Conservation (phyloP, 805 yeast genomes). For the Debaryomyces hansenii region DNA sequence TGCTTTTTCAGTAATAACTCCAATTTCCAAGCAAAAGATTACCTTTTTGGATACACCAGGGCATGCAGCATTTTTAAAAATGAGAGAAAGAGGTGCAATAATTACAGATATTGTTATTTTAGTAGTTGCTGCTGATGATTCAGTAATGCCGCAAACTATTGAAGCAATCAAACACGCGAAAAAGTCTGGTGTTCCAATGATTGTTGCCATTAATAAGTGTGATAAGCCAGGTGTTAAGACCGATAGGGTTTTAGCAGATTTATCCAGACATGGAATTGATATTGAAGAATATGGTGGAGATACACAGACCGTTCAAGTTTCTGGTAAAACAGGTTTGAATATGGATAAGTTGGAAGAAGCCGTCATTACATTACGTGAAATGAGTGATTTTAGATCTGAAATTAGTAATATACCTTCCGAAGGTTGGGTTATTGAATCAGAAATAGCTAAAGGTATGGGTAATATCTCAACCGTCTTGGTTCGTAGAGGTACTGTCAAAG, state of each 20-base stretch:
- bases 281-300: conserved; percentile 96
- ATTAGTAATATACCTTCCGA: conserved; percentile 54
- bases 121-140: conserved; percentile 96
- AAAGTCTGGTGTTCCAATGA: conserved; percentile 74
- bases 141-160: conserved; percentile 95
- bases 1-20: conserved; percentile 87
- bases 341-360: conserved; percentile 91
- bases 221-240: conserved; percentile 78
- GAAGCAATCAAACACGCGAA: conserved; percentile 95
- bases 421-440: conserved; percentile 90
- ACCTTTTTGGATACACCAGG: conserved; percentile 98
- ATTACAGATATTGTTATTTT: conserved; percentile 89
- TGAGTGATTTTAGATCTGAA: conserved; percentile 73
- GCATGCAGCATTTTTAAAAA: conserved; percentile 92
- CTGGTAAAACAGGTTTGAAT: conserved; percentile 87
- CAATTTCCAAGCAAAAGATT: conserved; percentile 68
- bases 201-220: conserved; percentile 91
- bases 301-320: conserved; percentile 80
- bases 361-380: conserved; percentile 78
- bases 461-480: conserved; percentile 82
- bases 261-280: conserved; percentile 74
- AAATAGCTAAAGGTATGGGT: conserved; percentile 79
- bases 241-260: conserved; percentile 74
- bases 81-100: conserved; percentile 96
- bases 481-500: conserved; percentile 70